These are phyloP conservation scores for Pleurotus ostreatus DNA, from an alignment of 768 basidiomycete species.

Conservation along the genomic window DNA sequence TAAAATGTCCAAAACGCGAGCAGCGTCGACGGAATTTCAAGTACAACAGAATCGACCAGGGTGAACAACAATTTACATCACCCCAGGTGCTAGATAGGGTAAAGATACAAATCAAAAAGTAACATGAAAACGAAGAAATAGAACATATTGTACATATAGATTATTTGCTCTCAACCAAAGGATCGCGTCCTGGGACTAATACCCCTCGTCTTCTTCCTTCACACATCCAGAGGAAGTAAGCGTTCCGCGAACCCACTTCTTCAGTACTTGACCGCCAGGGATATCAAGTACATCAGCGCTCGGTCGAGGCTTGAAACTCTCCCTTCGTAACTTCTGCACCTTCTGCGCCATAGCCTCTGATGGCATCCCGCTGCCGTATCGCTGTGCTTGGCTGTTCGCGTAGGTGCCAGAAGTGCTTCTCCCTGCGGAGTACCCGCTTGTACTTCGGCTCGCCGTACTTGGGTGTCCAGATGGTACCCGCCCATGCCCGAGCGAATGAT, in stretches of 20 bases:
- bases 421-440: conserved; percentile 11
- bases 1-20: not conserved
- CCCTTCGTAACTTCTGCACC: conserved; percentile 51
- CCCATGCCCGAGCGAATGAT: conserved; percentile 55
- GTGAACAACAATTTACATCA: not conserved
- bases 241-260: conserved; percentile 20
- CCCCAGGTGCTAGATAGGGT: not conserved
- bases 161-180: conserved; percentile 3
- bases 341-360: conserved; percentile 37
- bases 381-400: conserved; percentile 17
- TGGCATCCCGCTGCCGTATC: conserved; percentile 11
- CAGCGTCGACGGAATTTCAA: not conserved
- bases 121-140: conserved; percentile 3
- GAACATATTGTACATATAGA: conserved; percentile 1
- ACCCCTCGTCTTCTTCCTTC: conserved; percentile 43
- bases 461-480: conserved; percentile 32
- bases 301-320: conserved; percentile 82
- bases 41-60: not conserved
- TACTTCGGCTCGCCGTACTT: not conserved
- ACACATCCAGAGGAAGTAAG: conserved; percentile 27
- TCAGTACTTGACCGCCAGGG: conserved; percentile 11
- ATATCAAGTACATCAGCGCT: conserved; percentile 51
- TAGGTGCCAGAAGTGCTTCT: conserved; percentile 18
- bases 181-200: too few species aligned
- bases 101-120: conserved; percentile 1